Evolutionary conservation across 352 stramenopile genomes (phyloP), one percentile per base, ranked within the genome.

Genomic region (Phytophthora tubulina): DNA sequence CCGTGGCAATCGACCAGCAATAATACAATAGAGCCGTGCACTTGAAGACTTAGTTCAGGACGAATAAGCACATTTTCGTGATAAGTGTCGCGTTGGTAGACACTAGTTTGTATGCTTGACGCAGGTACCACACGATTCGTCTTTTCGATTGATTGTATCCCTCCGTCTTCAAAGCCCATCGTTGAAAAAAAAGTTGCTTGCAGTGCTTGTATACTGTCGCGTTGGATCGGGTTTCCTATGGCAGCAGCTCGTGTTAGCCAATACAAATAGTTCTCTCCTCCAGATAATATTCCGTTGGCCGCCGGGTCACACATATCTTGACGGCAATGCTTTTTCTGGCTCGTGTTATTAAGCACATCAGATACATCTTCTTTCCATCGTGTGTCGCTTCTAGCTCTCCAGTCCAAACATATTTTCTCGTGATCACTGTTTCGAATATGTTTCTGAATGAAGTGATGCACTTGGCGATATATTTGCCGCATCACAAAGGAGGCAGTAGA

Each of bases 21-120:
- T 33, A 63, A 62, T 71, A 66, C 60, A 65, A 66, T 73, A 73
- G 66, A 74, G 36, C 36, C 35, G 9, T 17, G n/a, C 13, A 13
- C 13, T 48, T 48, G 41, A 48, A 48, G 15, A 13, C 15, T 48
- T 21, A 0, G 17, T 21, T 21, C 17, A 21, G 17, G 17, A 21
- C 17, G 17, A 21, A 21, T 21, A 21, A 21, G 17, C 17, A 21
- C 17, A 21, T 21, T 21, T 21, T 21, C 17, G 17, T 21, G 17
- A 21, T 21, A 21, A 21, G 17, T 21, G 1, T 21, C 17, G 17
- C 17, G 17, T 21, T 21, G 17, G 17, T 21, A 21, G 17, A 21
- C 17, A 21, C 17, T 21, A 21, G 17, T 21, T 21, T 21, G 17
- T 21, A 21, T 21, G 17, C 0, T 21, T 21, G 17, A 21, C 17